Percentiles rank a stretch among this genome's conserved stretches.
Conservation (phyloP, 2,329 filamentous ascomycete species). For the Nemania sp. region DNA sequence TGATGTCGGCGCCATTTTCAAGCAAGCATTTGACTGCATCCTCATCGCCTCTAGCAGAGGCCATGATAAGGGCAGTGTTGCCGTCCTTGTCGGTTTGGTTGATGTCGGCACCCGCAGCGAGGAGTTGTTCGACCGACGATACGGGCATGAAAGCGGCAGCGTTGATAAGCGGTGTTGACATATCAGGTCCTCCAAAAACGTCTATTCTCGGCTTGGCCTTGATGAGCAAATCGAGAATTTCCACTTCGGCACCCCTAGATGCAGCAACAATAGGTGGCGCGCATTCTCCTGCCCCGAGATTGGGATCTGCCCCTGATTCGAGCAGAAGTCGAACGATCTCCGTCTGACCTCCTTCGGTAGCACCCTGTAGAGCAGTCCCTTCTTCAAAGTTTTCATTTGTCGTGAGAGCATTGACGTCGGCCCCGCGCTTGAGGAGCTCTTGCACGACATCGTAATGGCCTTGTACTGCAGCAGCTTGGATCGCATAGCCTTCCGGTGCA, state of each 20-base stretch:
- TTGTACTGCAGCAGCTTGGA: conserved; percentile 44
- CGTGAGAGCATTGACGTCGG: conserved; percentile 42
- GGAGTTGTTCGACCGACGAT: conserved; percentile 38
- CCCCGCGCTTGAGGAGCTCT: conserved; percentile 41
- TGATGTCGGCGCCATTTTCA: conserved; percentile 42
- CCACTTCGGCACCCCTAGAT: conserved; percentile 39
- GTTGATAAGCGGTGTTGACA: conserved; percentile 43
- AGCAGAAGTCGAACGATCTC: conserved; percentile 45
- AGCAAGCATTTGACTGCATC: conserved; percentile 42
- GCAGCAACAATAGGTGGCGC: conserved; percentile 45
- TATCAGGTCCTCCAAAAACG: conserved; percentile 41
- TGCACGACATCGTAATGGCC: conserved; percentile 43
- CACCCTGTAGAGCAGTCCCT: conserved; percentile 46
- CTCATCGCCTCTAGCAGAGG: conserved; percentile 40
- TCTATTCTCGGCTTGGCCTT: conserved; percentile 42
- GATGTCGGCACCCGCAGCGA: conserved; percentile 45
- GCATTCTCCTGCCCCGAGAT: conserved; percentile 41
- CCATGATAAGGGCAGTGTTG: conserved; percentile 45
- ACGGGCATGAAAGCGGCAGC: conserved; percentile 42
- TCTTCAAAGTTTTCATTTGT: conserved; percentile 36
- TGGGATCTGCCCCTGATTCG: conserved; percentile 43
- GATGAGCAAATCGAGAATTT: conserved; percentile 43
- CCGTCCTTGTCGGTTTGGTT: conserved; percentile 41
- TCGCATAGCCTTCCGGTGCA: conserved; percentile 41
- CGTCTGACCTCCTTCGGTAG: conserved; percentile 40